Evolutionary conservation across 179 eudicot genomes (phyloP).

Genomic region (Beta corolliflora): DNA sequence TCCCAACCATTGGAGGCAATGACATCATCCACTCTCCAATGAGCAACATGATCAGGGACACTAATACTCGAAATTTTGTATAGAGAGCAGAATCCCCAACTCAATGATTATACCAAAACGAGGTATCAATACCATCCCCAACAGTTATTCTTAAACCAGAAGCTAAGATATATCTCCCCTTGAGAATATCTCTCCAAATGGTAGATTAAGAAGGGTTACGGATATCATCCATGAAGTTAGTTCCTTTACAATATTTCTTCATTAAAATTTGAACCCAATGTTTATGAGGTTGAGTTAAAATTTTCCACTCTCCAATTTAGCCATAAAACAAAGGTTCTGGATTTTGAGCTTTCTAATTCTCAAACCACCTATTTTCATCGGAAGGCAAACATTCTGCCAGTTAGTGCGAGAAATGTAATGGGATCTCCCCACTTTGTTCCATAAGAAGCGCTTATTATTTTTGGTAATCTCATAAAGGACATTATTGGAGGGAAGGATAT

Average conservation of each 20-base stretch:
- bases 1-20: too few relatives aligned
- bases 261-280: neutral
- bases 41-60: neutral
- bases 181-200: neutral
- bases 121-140: neutral
- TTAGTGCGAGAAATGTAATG: too few relatives aligned
- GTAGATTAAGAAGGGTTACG: neutral
- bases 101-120: neutral
- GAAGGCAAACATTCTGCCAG: too few relatives aligned
- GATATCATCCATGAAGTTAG: too few relatives aligned
- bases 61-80: too few relatives aligned
- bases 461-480: neutral
- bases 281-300: neutral
- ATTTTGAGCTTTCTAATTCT: neutral
- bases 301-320: neutral
- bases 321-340: neutral
- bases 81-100: neutral
- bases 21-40: neutral
- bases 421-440: neutral
- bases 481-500: neutral
- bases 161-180: too few relatives aligned
- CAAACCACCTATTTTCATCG: neutral
- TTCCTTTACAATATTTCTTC: neutral
- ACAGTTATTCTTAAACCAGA: neutral
- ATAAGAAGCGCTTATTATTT: neutral